Evolutionary conservation across 83 land plant genomes (phyloP).

Genomic region (Larix sibirica): DNA sequence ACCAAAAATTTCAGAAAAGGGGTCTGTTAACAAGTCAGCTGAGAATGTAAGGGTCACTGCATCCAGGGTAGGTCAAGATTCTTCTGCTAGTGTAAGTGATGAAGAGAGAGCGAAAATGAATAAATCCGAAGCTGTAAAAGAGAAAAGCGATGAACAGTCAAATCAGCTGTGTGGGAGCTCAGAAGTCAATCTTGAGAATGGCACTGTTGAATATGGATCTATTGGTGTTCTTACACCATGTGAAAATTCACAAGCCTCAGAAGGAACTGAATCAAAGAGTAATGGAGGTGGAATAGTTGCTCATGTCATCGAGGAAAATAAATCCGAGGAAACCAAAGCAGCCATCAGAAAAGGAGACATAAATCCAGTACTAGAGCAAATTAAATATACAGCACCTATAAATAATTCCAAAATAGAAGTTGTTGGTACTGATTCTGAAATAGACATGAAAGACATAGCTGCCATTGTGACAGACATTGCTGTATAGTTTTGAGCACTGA

Average conservation of each 20-base stretch:
- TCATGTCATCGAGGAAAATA: not conserved
- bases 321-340: not conserved
- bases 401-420: not conserved
- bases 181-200: not conserved
- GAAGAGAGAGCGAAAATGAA: not conserved
- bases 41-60: not conserved
- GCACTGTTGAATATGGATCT: not conserved
- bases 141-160: not conserved
- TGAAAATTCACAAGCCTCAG: not conserved
- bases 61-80: conserved; percentile 10
- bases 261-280: not conserved
- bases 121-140: not conserved
- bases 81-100: not conserved
- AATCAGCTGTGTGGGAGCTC: not conserved
- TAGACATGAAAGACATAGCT: not conserved
- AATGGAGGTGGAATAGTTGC: conserved; percentile 6
- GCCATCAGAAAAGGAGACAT: conserved; percentile 2
- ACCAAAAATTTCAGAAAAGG: not conserved
- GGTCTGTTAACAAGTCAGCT: conserved; percentile 2
- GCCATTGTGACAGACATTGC: not conserved
- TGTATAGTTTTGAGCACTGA: conserved; percentile 13
- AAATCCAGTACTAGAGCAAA: not conserved
- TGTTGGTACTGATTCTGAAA: not conserved
- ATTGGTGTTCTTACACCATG: not conserved
- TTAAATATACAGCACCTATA: not conserved